A percentile compares a stretch with the other conserved stretches of the same genome.
Evolutionary conservation across 2,329 filamentous ascomycete genomes (phyloP).

Genomic region (Talaromyces sp.): DNA sequence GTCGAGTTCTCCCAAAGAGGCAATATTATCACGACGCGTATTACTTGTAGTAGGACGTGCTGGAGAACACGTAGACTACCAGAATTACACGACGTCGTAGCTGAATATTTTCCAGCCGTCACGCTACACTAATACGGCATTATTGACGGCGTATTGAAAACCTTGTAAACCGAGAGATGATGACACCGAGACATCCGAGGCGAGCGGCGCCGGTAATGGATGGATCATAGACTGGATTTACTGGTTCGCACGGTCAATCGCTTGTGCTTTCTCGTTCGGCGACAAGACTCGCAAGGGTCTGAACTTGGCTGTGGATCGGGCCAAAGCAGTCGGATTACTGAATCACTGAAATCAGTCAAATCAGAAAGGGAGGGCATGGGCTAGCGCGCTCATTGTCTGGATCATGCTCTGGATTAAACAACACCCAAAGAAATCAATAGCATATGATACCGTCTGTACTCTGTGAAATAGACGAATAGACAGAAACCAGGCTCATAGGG

Average conservation of each 20-base stretch:
- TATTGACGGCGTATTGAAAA: not conserved
- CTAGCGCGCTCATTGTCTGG: not conserved
- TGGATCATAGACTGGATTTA: not conserved
- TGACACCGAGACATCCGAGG: conserved; percentile 8
- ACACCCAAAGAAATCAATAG: not conserved
- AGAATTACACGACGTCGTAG: not conserved
- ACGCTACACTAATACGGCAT: not conserved
- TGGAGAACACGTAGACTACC: not conserved
- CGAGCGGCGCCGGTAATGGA: not conserved
- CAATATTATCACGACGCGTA: not conserved
- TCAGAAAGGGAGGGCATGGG: not conserved
- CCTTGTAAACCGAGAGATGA: not conserved
- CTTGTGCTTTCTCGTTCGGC: not conserved
- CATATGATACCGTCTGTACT: too few relatives aligned
- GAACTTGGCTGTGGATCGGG: not conserved
- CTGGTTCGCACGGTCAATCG: conserved; percentile 2
- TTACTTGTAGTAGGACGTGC: not conserved
- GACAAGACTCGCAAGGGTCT: not conserved
- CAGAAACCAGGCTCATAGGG: too few relatives aligned
- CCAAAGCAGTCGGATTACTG: not conserved
- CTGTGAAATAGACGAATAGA: too few relatives aligned
- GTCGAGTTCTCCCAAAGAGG: not conserved
- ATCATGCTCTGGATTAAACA: not conserved
- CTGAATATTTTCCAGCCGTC: not conserved
- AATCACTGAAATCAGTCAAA: not conserved